Conservation (phyloP, 495 filamentous ascomycete genomes). For the Parathielavia appendiculata region DNA sequence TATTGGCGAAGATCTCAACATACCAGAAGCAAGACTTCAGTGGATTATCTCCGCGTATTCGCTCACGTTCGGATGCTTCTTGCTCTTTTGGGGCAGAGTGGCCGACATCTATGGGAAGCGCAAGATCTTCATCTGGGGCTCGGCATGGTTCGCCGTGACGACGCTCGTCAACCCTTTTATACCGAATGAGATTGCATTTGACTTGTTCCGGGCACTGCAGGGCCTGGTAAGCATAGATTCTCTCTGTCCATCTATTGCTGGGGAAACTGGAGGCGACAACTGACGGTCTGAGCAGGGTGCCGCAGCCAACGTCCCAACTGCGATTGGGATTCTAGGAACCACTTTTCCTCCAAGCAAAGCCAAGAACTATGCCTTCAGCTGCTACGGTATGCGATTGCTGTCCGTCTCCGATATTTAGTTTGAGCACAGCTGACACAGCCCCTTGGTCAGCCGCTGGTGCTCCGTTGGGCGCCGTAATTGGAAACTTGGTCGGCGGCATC, state of each 20-base stretch:
- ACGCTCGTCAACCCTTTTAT: slow-evolving; percentile 61
- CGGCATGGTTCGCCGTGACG: slow-evolving; percentile 58
- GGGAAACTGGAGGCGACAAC: neutral
- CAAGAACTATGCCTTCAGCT: slow-evolving; percentile 59
- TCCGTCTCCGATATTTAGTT: neutral
- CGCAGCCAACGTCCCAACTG: slow-evolving; percentile 60
- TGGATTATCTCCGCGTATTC: slow-evolving; percentile 60
- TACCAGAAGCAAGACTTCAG: slow-evolving; percentile 54
- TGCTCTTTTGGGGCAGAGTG: slow-evolving; percentile 68
- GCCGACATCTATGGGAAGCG: slow-evolving; percentile 72
- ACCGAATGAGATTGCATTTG: slow-evolving; percentile 60
- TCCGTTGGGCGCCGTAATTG: slow-evolving; percentile 52
- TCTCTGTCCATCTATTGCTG: no score
- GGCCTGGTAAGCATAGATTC: slow-evolving; percentile 49
- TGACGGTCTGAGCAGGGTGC: slow-evolving; percentile 43
- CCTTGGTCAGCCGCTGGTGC: slow-evolving; percentile 46
- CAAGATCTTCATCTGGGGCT: slow-evolving; percentile 59
- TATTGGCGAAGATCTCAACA: slow-evolving; percentile 49
- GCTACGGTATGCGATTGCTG: slow-evolving; percentile 32
- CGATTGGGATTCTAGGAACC: slow-evolving; percentile 58
- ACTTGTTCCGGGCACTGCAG: slow-evolving; percentile 65
- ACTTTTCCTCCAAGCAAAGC: slow-evolving; percentile 57
- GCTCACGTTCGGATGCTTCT: slow-evolving; percentile 63
- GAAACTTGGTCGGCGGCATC: slow-evolving; percentile 51
- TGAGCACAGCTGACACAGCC: neutral